phyloP scores from a whole-genome alignment of 331 rosid species.

The Prunus yedoensis region DNA sequence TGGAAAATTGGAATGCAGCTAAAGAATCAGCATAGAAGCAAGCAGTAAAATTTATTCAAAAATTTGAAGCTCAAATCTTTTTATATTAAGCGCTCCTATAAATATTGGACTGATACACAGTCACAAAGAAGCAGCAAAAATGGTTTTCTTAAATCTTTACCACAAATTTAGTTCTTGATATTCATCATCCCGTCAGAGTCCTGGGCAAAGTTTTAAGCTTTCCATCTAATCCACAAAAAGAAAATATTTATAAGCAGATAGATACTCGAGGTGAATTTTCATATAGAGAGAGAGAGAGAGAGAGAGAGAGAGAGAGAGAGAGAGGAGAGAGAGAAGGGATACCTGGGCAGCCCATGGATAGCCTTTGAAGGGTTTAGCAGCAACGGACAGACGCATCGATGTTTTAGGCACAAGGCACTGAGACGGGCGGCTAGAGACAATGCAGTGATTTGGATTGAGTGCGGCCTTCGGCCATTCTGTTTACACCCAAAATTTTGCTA shows the following conservation, averaged over 20 bases:
- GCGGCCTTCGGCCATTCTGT: neutral
- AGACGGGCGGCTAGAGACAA: neutral
- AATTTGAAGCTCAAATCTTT: constrained; percentile 1
- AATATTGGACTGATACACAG: neutral
- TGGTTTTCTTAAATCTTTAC: neutral
- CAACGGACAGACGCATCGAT: neutral
- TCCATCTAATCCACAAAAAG: neutral
- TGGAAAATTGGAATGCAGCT: neutral
- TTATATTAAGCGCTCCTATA: neutral
- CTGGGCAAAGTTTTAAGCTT: neutral
- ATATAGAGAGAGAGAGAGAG: neutral
- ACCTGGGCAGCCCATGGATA: constrained; percentile 4
- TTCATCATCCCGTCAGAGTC: neutral
- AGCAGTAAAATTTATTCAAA: neutral
- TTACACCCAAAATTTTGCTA: neutral
- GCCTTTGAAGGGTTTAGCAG: neutral
- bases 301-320: neutral
- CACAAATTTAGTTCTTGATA: neutral
- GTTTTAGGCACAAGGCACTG: neutral
- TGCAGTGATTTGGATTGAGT: neutral
- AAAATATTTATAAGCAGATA: neutral
- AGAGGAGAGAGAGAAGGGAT: neutral
- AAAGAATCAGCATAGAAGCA: neutral
- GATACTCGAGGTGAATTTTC: neutral
- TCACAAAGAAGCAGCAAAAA: neutral